Percentiles rank a stretch among this genome's conserved stretches.
Evolutionary conservation across 2,329 filamentous ascomycete species (phyloP).

Genomic region (Talaromyces sp.): DNA sequence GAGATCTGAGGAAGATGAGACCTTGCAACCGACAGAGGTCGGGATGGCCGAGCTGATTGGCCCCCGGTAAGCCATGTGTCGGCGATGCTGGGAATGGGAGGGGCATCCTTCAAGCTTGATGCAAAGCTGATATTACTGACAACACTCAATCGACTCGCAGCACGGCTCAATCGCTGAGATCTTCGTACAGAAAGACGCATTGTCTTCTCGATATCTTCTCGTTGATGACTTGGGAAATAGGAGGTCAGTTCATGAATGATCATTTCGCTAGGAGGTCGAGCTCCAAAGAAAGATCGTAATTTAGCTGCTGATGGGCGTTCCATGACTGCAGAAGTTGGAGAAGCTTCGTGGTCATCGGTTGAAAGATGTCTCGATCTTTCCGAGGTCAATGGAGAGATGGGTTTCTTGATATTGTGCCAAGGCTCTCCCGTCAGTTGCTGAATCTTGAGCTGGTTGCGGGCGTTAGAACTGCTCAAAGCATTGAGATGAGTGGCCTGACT

Average conservation of each 20-base stretch:
- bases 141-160: conserved; percentile 87
- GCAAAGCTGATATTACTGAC: conserved; percentile 90
- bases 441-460: conserved; percentile 78
- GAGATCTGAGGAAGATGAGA: conserved; percentile 55
- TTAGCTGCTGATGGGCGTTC: conserved; percentile 26
- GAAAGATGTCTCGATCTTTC: conserved; percentile 24
- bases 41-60: conserved; percentile 46
- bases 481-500: conserved; percentile 66
- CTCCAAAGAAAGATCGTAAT: conserved; percentile 69
- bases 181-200: conserved; percentile 87
- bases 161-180: conserved; percentile 84
- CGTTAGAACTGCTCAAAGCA: conserved; percentile 57
- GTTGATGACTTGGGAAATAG: conserved; percentile 93
- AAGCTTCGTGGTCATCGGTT: conserved; percentile 26
- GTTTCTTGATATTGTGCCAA: conserved; percentile 79
- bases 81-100: conserved; percentile 90
- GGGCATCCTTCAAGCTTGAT: conserved; percentile 86
- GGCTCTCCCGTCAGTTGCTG: conserved; percentile 84
- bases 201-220: conserved; percentile 92
- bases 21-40: conserved; percentile 57
- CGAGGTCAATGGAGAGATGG: conserved; percentile 65
- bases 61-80: conserved; percentile 76
- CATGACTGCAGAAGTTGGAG: conserved; percentile 15
- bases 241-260: conserved; percentile 94
- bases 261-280: conserved; percentile 89